These are phyloP conservation scores for Metschnikowia amazonensis DNA, from an alignment of 805 yeast species.

Conservation along the genomic window DNA sequence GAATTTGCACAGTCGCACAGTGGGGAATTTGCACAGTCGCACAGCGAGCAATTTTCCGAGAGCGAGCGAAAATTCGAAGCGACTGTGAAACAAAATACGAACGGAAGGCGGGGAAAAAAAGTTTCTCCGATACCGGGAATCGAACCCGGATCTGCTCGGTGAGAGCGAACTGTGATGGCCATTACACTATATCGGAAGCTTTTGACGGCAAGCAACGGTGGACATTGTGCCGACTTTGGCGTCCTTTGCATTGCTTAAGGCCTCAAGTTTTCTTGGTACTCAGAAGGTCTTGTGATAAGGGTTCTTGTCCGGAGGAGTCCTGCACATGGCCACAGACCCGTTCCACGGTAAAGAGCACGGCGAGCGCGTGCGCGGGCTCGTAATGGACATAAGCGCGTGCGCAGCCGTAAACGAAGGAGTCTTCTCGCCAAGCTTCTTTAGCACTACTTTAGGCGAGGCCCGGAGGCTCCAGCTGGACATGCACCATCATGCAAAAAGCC, in stretches of 20 bases:
- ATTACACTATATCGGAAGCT: conserved; percentile 18
- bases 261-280: no score
- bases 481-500: not conserved
- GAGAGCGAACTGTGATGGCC: conserved; percentile 22
- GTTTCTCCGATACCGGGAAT: conserved; percentile 21
- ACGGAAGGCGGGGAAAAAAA: no score
- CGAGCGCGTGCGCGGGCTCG: not conserved
- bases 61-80: no score
- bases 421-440: no score
- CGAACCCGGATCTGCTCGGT: conserved; percentile 22
- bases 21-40: no score
- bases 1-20: no score
- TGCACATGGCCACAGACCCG: not conserved
- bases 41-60: no score
- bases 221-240: no score
- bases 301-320: no score
- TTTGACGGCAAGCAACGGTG: not conserved
- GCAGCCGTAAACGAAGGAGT: not conserved
- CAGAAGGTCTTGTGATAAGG: no score
- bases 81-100: no score
- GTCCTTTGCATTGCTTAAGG: no score
- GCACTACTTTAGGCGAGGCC: not conserved
- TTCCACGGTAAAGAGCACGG: not conserved
- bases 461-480: not conserved
- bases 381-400: not conserved